Percentiles rank a stretch among this genome's conserved stretches.
phyloP scores from a whole-genome alignment of 1,284 basidiomycete genomes.

The Phlebopus sp. region DNA sequence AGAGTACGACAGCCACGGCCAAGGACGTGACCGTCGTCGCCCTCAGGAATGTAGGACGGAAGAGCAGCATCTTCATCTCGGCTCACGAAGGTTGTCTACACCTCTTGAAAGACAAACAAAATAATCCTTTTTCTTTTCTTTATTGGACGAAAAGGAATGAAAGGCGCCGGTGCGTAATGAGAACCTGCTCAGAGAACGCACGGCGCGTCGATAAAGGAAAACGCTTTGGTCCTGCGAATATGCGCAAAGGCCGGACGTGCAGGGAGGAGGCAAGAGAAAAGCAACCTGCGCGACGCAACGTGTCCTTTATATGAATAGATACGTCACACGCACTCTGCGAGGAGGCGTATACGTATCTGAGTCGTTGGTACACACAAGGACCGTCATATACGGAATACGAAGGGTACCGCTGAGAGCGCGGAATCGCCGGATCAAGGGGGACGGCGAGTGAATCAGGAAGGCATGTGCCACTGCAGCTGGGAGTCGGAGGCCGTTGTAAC shows the following conservation, averaged over 20 bases:
- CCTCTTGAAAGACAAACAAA: neutral
- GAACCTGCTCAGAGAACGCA: conserved; percentile 7
- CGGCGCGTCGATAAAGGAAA: neutral
- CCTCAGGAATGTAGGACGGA: conserved; percentile 17
- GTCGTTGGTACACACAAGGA: conserved; percentile 1
- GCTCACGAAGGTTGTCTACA: neutral
- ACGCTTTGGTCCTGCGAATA: neutral
- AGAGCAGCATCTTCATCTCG: conserved; percentile 20
- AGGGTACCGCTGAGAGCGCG: too few relatives aligned
- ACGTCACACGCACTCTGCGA: neutral
- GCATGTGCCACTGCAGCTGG: neutral
- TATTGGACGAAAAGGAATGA: neutral
- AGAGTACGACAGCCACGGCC: conserved; percentile 10
- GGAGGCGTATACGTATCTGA: too few relatives aligned
- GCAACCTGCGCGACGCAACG: neutral
- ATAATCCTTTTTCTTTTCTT: neutral
- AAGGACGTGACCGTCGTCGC: neutral
- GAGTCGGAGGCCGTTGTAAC: too few relatives aligned
- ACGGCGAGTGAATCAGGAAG: neutral
- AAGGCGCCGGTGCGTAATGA: neutral
- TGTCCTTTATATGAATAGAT: conserved; percentile 2
- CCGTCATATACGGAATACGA: conserved; percentile 11
- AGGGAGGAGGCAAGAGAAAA: neutral
- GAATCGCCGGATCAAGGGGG: neutral
- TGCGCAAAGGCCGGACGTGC: neutral